Evolutionary conservation across 768 basidiomycete species (phyloP), one percentile per base, ranked within the genome.

Genomic region (Chalciporus sphaerocephalus): DNA sequence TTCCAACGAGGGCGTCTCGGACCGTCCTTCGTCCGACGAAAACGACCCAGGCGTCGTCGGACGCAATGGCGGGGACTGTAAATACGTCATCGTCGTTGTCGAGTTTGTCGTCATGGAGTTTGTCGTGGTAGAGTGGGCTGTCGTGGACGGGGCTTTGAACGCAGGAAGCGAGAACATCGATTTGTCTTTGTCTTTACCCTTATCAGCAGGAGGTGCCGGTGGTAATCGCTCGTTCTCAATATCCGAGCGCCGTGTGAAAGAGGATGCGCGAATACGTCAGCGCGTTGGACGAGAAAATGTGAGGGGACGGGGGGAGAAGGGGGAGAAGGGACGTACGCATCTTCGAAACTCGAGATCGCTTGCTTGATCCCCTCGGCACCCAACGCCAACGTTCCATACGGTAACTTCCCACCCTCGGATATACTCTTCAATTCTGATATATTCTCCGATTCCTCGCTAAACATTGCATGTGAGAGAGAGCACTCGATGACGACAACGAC

Each of bases 351-450:
- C 36, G 72, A 74, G 51, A 85, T 85, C n/a, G 78, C 76, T 42
- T 84, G 75, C 67, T 83, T 85, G 70, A 86, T 83, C 15, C 80
- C 82, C 53, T 85, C 84, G 1, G 79, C 80, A 17, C 83, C 84
- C 21, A 77, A 65, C 2, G 77, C 82, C 22, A 85, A 65, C 5
- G 74, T 73, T 28, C 76, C 81, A 41, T 66, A 74, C 0, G 82
- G 81, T 6, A 80, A 59, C 48, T 64, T 74, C 18, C 66, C 66
- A 5, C 73, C 67, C 6, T 80, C 76, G 9, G 73, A 68, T 38
- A 82, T 71, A 39, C 69, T 80, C 69, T 83, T 85, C 69, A 87
- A 78, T 64, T 87, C 84, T 5, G 83, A 85, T 1, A 83, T 78
- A 20, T 78, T 72, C 61, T 87, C 84, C n/a, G 81, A 81, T 58